Evolutionary conservation across 2,329 filamentous ascomycete species (phyloP), one percentile per base, ranked within the genome.

Genomic region (Geosmithia flava): DNA sequence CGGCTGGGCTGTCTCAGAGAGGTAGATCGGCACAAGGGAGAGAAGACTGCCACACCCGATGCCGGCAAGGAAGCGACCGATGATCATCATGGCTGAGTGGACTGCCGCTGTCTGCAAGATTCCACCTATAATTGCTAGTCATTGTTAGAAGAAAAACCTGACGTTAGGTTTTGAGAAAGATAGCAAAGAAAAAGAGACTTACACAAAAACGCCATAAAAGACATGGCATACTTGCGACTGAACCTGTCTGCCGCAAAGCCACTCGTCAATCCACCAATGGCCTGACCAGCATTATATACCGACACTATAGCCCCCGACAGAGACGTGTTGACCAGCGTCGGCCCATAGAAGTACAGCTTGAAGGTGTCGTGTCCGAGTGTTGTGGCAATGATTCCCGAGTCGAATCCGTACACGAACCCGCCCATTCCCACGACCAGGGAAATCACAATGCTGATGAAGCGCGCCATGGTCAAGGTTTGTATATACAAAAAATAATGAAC

Each of bases 1-100:
- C 2, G 70, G 68, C 1, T 65, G 66, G 0, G 68, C 64, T 3
- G 70, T 59, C 53, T 70, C 68, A 29, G 65, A 62, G 55, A 67
- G 71, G 50, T 62, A 62, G 17, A 63, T 60, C n/a, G 61, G 68
- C 48, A 65, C 56, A n/a, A 58, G 51, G 47, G 58, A 58, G 11
- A 59, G 55, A 2, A 56, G 48, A 54, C 53, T 59, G 53, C 66
- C 68, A 8, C 68, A 56, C 2, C 65, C 62, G 10, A 70, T 51
- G 1, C 68, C 68, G 16, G 66, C 66, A 46, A 69, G 56, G 11
- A 65, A 61, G 39, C 67, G 60, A 3, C 66, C 66, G 57, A 52
- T 54, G 46, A 68, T 68, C 7, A 70, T 56, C 61, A 68, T 69
- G 2, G 63, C 56, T 13, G 68, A 55, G 45, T 62, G 57, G 37